Conservation (phyloP, 2,329 filamentous ascomycete genomes). For the Fusarium sarcochroum region DNA sequence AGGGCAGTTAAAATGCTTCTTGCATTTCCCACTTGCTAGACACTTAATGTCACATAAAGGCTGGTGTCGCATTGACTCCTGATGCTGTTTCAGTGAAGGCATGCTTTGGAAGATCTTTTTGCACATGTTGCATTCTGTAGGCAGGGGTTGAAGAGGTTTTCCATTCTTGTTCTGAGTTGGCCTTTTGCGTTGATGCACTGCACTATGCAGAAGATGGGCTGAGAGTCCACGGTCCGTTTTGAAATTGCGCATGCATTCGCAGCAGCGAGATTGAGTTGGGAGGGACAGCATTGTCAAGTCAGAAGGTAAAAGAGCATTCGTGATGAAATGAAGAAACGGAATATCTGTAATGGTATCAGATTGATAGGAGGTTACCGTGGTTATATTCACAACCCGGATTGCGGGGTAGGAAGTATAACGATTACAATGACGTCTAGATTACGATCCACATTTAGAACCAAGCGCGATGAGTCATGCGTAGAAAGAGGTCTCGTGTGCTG, state of each 20-base stretch:
- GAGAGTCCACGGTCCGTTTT: not conserved
- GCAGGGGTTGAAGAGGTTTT: too few relatives aligned
- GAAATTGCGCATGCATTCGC: not conserved
- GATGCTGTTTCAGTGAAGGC: not conserved
- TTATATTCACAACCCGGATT: not conserved
- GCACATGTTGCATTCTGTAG: not conserved
- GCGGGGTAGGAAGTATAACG: not conserved
- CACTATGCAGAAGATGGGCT: not conserved
- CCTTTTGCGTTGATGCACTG: not conserved
- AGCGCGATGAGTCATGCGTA: too few relatives aligned
- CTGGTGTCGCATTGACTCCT: not conserved
- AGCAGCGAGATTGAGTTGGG: conserved; percentile 5
- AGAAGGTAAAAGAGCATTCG: not conserved
- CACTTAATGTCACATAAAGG: not conserved
- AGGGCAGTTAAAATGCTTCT: not conserved
- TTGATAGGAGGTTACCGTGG: too few relatives aligned
- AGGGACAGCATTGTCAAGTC: not conserved
- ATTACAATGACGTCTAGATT: too few relatives aligned
- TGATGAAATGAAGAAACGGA: not conserved
- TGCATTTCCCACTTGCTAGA: not conserved
- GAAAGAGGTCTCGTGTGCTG: too few relatives aligned
- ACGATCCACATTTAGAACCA: too few relatives aligned
- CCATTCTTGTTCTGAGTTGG: not conserved
- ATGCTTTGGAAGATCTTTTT: not conserved
- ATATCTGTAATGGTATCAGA: not conserved